phyloP scores from a whole-genome alignment of 148 eudicot genomes.

The Spergularia bocconei region DNA sequence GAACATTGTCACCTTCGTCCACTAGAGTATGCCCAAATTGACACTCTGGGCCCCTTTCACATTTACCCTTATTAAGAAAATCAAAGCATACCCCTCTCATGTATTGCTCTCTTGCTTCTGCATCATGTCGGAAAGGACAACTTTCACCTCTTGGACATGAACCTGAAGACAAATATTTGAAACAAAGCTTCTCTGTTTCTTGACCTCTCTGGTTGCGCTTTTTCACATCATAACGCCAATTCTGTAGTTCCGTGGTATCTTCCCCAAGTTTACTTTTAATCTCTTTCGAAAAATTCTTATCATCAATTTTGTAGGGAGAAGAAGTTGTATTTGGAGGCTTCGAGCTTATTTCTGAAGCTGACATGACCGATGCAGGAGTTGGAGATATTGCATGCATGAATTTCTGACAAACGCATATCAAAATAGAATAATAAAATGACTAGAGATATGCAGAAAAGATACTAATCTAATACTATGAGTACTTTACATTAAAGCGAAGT shows the following conservation, averaged over 20 bases:
- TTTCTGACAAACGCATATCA: conserved; percentile 52
- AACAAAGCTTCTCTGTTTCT: conserved; percentile 61
- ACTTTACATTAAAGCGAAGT: too few relatives aligned
- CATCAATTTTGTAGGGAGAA: conserved; percentile 50
- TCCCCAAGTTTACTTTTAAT: conserved; percentile 54
- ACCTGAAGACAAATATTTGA: conserved; percentile 80
- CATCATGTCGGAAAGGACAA: conserved; percentile 82
- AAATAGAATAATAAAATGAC: conserved; percentile 22
- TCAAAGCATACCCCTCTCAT: conserved; percentile 90
- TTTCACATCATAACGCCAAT: conserved; percentile 98
- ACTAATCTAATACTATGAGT: background rate
- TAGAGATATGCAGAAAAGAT: conserved; percentile 2
- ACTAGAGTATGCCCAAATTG: conserved; percentile 68
- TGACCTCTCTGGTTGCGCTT: conserved; percentile 62
- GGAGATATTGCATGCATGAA: conserved; percentile 97
- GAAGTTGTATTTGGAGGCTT: conserved; percentile 76
- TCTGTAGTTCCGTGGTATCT: conserved; percentile 55
- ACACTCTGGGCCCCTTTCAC: conserved; percentile 94
- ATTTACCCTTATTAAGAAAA: conserved; percentile 85
- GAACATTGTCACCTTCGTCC: conserved; percentile 49
- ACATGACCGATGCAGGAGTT: conserved; percentile 84
- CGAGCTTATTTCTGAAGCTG: conserved; percentile 53
- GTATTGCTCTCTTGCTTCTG: conserved; percentile 77
- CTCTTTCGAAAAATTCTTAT: conserved; percentile 36
- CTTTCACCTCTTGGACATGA: conserved; percentile 77